Evolutionary conservation across 2,329 filamentous ascomycete species (phyloP).

Genomic region (Alternaria consortialis): DNA sequence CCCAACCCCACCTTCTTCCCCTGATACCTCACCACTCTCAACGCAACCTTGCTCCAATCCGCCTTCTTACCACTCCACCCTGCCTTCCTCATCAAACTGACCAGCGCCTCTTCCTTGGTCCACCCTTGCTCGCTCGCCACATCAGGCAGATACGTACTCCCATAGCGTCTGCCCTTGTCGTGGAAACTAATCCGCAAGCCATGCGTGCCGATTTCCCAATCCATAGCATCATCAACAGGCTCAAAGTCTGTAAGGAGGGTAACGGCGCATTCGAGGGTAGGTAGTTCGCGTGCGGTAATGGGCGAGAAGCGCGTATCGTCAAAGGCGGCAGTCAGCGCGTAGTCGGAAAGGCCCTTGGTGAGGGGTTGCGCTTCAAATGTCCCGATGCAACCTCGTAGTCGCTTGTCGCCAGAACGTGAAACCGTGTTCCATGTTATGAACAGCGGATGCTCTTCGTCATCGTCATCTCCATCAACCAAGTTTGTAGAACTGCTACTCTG

Average conservation of each 20-base stretch:
- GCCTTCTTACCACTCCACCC: conserved; percentile 77
- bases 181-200: conserved; percentile 87
- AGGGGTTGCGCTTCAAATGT: conserved; percentile 58
- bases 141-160: conserved; percentile 90
- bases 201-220: conserved; percentile 88
- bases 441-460: conserved; percentile 67
- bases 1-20: conserved; percentile 77
- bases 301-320: conserved; percentile 70
- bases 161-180: conserved; percentile 76
- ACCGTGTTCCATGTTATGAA: conserved; percentile 96
- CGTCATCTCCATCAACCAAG: conserved; percentile 44
- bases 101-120: conserved; percentile 89
- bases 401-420: conserved; percentile 64
- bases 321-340: conserved; percentile 57
- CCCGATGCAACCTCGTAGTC: conserved; percentile 91
- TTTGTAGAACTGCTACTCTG: conserved; percentile 40
- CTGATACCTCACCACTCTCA: conserved; percentile 85
- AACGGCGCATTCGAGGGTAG: conserved; percentile 60
- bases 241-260: conserved; percentile 90
- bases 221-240: conserved; percentile 73
- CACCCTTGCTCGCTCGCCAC: conserved; percentile 93
- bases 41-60: conserved; percentile 79
- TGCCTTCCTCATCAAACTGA: conserved; percentile 92
- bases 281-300: conserved; percentile 57
- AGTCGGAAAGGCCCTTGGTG: conserved; percentile 15